These are phyloP conservation scores for Hypoxylon perforatum DNA, from an alignment of 495 filamentous ascomycete genomes.

Conservation along the genomic window DNA sequence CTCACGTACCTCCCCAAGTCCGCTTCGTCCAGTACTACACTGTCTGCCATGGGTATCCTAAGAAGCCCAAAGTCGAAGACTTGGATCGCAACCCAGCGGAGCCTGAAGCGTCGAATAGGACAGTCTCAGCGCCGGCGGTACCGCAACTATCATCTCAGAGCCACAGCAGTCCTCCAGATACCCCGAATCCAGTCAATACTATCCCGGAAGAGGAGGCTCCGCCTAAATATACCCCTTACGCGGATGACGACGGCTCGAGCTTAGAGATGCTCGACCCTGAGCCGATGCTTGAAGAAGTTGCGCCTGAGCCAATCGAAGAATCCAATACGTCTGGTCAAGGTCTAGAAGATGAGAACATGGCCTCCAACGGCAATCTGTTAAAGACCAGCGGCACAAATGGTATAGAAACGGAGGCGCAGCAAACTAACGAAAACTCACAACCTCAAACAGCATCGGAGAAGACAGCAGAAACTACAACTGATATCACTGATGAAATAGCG, in stretches of 20 bases:
- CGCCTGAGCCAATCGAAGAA: slow-evolving; percentile 5
- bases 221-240: slow-evolving; percentile 17
- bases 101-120: background rate
- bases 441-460: slow-evolving; percentile 11
- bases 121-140: slow-evolving; percentile 36
- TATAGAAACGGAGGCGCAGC: background rate
- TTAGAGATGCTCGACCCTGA: slow-evolving; percentile 40
- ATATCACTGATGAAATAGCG: slow-evolving; percentile 29
- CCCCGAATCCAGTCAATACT: slow-evolving; percentile 2
- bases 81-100: slow-evolving; percentile 40
- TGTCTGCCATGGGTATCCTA: slow-evolving; percentile 76
- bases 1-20: slow-evolving; percentile 56
- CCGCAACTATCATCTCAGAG: slow-evolving; percentile 60
- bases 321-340: background rate
- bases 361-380: background rate
- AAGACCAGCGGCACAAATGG: background rate
- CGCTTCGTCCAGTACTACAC: slow-evolving; percentile 95
- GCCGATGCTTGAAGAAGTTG: slow-evolving; percentile 39
- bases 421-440: background rate
- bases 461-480: slow-evolving; percentile 12
- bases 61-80: slow-evolving; percentile 45
- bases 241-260: slow-evolving; percentile 18
- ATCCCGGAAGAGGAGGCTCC: slow-evolving; percentile 6
- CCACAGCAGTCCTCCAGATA: slow-evolving; percentile 41
- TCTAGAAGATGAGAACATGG: background rate